Percentiles rank a stretch among this genome's conserved stretches.
phyloP scores from a whole-genome alignment of 2,329 filamentous ascomycete species.

The Lomentospora prolificans region DNA sequence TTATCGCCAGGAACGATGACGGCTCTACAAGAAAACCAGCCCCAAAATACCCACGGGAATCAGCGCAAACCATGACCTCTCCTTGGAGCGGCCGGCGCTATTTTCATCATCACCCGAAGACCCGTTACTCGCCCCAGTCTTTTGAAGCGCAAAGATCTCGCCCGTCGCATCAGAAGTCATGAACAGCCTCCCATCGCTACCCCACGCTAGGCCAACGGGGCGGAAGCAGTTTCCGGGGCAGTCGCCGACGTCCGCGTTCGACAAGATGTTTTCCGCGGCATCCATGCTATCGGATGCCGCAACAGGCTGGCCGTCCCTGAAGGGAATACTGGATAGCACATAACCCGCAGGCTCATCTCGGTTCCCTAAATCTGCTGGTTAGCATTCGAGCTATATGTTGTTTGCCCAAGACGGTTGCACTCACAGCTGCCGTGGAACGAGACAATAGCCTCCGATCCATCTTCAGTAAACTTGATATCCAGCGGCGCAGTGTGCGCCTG shows the following conservation, averaged over 20 bases:
- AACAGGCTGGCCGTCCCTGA: constrained; percentile 31
- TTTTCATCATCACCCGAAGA: background rate
- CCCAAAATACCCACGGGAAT: background rate
- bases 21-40: background rate
- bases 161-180: constrained; percentile 54
- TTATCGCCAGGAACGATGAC: too few species aligned
- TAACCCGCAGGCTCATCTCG: constrained; percentile 35
- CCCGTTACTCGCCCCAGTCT: background rate
- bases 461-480: constrained; percentile 56
- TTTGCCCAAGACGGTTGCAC: constrained; percentile 16
- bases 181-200: constrained; percentile 44
- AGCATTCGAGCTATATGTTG: too few species aligned
- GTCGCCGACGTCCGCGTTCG: constrained; percentile 38
- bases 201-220: constrained; percentile 48
- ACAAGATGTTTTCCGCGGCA: constrained; percentile 41
- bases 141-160: constrained; percentile 50
- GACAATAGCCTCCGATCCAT: constrained; percentile 52
- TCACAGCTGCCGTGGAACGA: constrained; percentile 64
- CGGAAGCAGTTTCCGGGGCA: constrained; percentile 53
- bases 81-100: background rate
- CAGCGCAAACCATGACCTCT: background rate
- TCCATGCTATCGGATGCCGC: constrained; percentile 30
- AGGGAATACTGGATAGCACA: constrained; percentile 30
- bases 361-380: constrained; percentile 23
- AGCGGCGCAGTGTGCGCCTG: constrained; percentile 60